These are phyloP conservation scores for Fusarium xyrophilum DNA, from an alignment of 2,329 filamentous ascomycete genomes.

Conservation along the genomic window DNA sequence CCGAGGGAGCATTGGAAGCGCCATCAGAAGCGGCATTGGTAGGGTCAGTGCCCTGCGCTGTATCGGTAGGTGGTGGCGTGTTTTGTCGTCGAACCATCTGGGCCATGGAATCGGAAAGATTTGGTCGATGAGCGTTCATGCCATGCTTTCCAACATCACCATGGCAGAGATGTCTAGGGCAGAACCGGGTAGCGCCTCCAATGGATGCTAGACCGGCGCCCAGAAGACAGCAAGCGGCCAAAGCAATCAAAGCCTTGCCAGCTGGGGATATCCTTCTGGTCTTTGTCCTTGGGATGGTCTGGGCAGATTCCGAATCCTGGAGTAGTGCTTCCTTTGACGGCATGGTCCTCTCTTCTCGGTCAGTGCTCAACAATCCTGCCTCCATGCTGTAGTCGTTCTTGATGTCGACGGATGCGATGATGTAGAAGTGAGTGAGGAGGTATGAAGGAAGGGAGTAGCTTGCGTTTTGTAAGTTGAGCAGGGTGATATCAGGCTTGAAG, in stretches of 20 bases:
- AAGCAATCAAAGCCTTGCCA: constrained; percentile 36
- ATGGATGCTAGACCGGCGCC: constrained; percentile 38
- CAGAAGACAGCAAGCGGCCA: constrained; percentile 38
- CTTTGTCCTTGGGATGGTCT: constrained; percentile 17
- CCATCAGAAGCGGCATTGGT: neutral
- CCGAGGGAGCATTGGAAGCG: constrained; percentile 7
- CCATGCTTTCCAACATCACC: constrained; percentile 33
- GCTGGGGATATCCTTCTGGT: constrained; percentile 33
- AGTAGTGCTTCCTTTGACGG: constrained; percentile 38
- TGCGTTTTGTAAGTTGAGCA: constrained; percentile 39
- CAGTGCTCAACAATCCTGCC: constrained; percentile 42
- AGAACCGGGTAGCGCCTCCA: constrained; percentile 35
- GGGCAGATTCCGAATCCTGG: constrained; percentile 38
- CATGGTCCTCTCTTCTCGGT: constrained; percentile 43
- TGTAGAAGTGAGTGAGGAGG: constrained; percentile 13
- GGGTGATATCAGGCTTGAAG: constrained; percentile 31
- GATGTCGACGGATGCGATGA: constrained; percentile 32
- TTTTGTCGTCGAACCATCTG: constrained; percentile 69
- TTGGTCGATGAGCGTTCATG: constrained; percentile 34
- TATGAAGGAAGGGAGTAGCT: constrained; percentile 20
- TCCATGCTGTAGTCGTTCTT: constrained; percentile 43
- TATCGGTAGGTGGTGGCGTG: constrained; percentile 37
- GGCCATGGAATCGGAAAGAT: constrained; percentile 55
- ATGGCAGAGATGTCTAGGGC: constrained; percentile 40
- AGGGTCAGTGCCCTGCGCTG: constrained; percentile 9